Base-by-base conservation (phyloP, 1,139 yeast genomes). In the Suhomyces bribrorum region DNA sequence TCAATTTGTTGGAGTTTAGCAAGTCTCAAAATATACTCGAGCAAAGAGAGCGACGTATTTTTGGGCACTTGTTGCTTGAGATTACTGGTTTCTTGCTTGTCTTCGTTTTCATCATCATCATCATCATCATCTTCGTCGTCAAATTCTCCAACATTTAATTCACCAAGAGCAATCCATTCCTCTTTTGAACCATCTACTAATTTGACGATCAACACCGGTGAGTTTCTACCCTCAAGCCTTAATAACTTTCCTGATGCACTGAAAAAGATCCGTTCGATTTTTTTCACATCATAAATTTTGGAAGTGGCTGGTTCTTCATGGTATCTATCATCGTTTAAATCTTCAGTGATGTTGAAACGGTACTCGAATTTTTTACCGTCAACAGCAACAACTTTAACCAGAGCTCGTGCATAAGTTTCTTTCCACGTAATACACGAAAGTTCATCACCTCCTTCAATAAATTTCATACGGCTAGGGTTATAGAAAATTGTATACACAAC, bases 161-260 rank as follows among this genome's bases (percentile, higher is more conserved):
- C 70, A 7, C 82, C 84, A 37, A 79, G 64, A 3, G 83, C 84
- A 4, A 79, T 52, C 75, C 81, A 78, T 39, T 73, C 79, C 25
- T 61, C 69, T 4, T 52, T 53, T 2, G 48, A 35, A 3, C 50
- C 55, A n/a, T 55, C 58, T 27, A 56, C 44, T 35, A 61, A 28
- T 44, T 76, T 86, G 23, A 86, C 54, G 2, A 86, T 84, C 36
- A 86, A 63, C 0, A 86, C 92, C 0, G 95, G 90, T 0, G 83
- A 67, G 36, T 73, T 75, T 26, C 81, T 69, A 31, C 80, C 87
- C 29, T 82, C 87, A 13, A 86, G 64, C 39, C 77, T 78, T 27
- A 86, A 68, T 12, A 86, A 60, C 39, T 74, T 73, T 0, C 94
- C 94, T 2, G 90, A 82, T 1, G 86, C 86, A 43, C 84, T 79